phyloP scores from a whole-genome alignment of 495 filamentous ascomycete genomes.

The Neurospora sp. region DNA sequence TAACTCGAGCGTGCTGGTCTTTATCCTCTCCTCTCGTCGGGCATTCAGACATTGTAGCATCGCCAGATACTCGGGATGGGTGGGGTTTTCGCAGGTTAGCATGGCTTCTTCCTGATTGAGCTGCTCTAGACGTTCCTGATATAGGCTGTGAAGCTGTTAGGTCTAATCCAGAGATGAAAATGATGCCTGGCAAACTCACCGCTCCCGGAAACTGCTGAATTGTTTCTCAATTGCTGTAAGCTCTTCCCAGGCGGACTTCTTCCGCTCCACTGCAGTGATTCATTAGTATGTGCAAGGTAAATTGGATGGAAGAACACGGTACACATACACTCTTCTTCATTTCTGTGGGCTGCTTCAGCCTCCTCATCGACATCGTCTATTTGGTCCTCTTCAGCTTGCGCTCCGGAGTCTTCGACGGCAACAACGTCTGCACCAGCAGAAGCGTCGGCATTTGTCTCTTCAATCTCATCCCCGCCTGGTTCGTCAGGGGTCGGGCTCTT shows the following conservation, averaged over 20 bases:
- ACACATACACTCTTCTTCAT: constrained; percentile 69
- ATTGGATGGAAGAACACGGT: background rate
- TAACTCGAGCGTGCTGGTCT: constrained; percentile 59
- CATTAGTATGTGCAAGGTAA: constrained; percentile 28
- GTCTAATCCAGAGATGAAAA: background rate
- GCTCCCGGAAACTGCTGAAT: constrained; percentile 76
- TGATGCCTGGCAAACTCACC: constrained; percentile 41
- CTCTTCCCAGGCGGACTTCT: constrained; percentile 71
- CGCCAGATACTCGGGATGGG: constrained; percentile 79
- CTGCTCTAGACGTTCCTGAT: constrained; percentile 73
- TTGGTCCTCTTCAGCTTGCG: constrained; percentile 36
- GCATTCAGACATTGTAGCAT: constrained; percentile 77
- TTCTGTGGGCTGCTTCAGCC: constrained; percentile 42
- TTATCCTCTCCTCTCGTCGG: constrained; percentile 67
- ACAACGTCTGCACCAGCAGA: constrained; percentile 19
- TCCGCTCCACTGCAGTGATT: constrained; percentile 53
- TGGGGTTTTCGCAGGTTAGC: constrained; percentile 61
- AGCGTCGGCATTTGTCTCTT: constrained; percentile 23
- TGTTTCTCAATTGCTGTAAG: constrained; percentile 68
- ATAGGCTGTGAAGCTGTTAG: constrained; percentile 49
- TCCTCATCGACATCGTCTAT: constrained; percentile 43
- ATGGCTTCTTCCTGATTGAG: constrained; percentile 76
- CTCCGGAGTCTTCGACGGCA: constrained; percentile 25
- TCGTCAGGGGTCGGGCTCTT: constrained; percentile 28
- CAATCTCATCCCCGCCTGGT: constrained; percentile 12